Percentiles rank a stretch among this genome's conserved stretches.
phyloP scores from a whole-genome alignment of 2,329 filamentous ascomycete genomes.

The Diaporthe nobilis region DNA sequence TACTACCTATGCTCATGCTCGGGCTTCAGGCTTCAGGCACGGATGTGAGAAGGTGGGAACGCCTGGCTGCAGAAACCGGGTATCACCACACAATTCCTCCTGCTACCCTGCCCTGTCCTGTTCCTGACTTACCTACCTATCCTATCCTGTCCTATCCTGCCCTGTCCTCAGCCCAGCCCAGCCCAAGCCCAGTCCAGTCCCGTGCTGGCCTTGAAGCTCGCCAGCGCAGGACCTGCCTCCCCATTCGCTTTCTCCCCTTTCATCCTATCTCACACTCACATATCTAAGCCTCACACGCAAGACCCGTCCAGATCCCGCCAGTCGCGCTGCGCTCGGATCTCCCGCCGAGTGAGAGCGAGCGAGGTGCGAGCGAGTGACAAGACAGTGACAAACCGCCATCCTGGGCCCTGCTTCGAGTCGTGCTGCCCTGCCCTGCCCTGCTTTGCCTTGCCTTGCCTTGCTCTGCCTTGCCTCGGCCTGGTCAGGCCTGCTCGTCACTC shows the following conservation, averaged over 20 bases:
- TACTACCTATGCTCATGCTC: not conserved
- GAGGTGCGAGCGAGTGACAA: slow-evolving; percentile 31
- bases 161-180: not conserved
- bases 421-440: slow-evolving; percentile 7
- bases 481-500: not conserved
- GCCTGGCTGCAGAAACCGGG: not conserved
- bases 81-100: slow-evolving; percentile 32
- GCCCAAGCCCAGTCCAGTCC: slow-evolving; percentile 1
- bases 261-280: slow-evolving; percentile 31
- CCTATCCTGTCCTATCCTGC: not conserved
- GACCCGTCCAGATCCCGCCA: slow-evolving; percentile 32
- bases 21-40: slow-evolving; percentile 6
- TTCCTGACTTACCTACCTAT: too few relatives aligned
- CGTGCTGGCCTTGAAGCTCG: slow-evolving; percentile 15
- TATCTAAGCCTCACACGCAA: slow-evolving; percentile 40
- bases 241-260: slow-evolving; percentile 27
- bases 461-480: not conserved
- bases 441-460: not conserved
- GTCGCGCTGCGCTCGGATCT: slow-evolving; percentile 20
- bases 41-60: slow-evolving; percentile 5
- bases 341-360: slow-evolving; percentile 9
- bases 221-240: slow-evolving; percentile 21
- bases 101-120: not conserved
- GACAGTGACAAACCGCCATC: slow-evolving; percentile 35
- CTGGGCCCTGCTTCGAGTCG: slow-evolving; percentile 19